phyloP scores from a whole-genome alignment of 75 land plant genomes.

The Selaginella tamariscina region DNA sequence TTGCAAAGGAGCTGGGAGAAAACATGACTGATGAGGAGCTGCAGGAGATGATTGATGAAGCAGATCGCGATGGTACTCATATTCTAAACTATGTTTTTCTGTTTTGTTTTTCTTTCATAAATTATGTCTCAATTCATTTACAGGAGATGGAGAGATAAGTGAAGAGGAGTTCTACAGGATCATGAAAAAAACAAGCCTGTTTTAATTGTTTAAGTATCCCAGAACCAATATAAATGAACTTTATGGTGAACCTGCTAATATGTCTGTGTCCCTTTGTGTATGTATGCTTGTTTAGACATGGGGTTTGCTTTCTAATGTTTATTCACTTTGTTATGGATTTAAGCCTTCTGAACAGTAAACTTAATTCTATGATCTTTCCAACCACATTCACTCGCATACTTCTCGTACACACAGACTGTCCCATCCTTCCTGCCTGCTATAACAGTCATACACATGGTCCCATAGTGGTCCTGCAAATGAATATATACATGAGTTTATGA shows the following conservation, averaged over 20 bases:
- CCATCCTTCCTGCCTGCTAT: background rate
- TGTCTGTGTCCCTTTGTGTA: no score
- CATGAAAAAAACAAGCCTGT: no score
- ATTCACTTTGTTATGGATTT: no score
- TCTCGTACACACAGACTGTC: background rate
- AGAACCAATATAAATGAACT: no score
- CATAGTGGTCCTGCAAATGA: background rate
- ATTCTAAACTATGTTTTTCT: background rate
- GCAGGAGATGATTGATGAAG: background rate
- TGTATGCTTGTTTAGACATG: no score
- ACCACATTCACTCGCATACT: background rate
- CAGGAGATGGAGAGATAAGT: conserved; percentile 6
- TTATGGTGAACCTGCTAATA: no score
- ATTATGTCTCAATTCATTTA: no score
- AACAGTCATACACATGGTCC: background rate
- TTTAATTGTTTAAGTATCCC: no score
- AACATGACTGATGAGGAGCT: background rate
- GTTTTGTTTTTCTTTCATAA: background rate
- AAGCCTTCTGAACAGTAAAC: background rate
- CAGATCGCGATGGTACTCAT: conserved; percentile 1
- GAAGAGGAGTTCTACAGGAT: background rate
- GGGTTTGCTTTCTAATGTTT: no score
- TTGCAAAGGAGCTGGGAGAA: background rate
- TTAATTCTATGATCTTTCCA: background rate
- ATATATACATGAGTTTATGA: background rate